Conservation (phyloP, 768 basidiomycete species). For the Kwoniella sp. region DNA sequence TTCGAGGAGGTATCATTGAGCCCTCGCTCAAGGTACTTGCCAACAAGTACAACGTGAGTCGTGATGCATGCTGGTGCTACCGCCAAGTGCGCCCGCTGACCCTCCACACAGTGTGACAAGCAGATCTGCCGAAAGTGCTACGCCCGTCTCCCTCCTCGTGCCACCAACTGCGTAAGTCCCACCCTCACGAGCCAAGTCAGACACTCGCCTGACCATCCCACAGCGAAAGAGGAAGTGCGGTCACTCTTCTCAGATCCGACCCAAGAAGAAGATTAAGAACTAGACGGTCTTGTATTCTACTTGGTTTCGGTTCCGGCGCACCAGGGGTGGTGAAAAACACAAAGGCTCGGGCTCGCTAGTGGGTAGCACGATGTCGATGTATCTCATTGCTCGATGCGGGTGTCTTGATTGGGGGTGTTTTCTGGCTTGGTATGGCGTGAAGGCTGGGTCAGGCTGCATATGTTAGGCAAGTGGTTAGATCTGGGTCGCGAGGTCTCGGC, state of each 20-base stretch:
- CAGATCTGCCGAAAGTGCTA: conserved; percentile 99
- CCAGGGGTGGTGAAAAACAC: not conserved
- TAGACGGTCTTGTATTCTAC: conserved; percentile 18
- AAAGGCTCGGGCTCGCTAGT: not conserved
- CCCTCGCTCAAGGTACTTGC: conserved; percentile 97
- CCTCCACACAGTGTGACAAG: conserved; percentile 67
- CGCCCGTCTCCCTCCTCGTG: conserved; percentile 96
- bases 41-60: conserved; percentile 75
- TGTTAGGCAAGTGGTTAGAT: too few species aligned
- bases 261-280: conserved; percentile 88
- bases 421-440: not conserved
- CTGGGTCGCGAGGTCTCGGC: too few species aligned
- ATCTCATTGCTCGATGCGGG: not conserved
- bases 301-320: not conserved
- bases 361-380: not conserved
- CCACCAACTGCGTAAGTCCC: conserved; percentile 89
- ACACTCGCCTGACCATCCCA: conserved; percentile 55
- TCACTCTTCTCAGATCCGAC: conserved; percentile 53
- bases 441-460: not conserved
- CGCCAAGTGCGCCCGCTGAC: not conserved
- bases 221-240: conserved; percentile 56
- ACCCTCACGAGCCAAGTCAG: not conserved
- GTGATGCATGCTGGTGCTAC: not conserved
- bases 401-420: not conserved
- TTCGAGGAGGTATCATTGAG: conserved; percentile 98